A percentile compares a stretch with the other conserved stretches of the same genome.
phyloP scores from a whole-genome alignment of 192 early-diverging fungal species.

The Geranomyces variabilis region DNA sequence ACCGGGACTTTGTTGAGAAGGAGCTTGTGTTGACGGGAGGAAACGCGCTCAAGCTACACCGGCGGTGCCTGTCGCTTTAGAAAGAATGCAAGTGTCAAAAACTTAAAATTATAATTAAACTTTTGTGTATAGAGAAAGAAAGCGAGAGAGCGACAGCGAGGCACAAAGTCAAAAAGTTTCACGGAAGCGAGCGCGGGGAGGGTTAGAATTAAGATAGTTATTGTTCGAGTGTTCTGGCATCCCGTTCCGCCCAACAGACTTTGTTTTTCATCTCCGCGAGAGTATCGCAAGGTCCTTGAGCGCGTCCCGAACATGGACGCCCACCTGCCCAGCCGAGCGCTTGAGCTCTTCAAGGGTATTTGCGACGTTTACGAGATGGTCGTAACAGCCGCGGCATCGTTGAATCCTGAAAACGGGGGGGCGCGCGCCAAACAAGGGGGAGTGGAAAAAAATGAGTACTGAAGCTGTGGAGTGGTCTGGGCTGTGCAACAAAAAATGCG shows the following conservation, averaged over 20 bases:
- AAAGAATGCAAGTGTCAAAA: too few species aligned
- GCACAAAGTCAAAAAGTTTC: too few species aligned
- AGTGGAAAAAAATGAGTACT: background rate
- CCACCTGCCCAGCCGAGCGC: constrained; percentile 43
- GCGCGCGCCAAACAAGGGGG: too few species aligned
- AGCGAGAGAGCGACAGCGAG: too few species aligned
- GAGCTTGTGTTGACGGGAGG: constrained; percentile 24
- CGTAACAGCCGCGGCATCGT: constrained; percentile 38
- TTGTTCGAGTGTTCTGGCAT: too few species aligned
- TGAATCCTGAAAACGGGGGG: constrained; percentile 24
- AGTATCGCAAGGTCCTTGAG: constrained; percentile 43
- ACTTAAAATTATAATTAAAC: too few species aligned
- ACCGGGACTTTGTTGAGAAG: constrained; percentile 18
- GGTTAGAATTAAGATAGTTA: too few species aligned
- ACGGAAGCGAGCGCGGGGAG: too few species aligned
- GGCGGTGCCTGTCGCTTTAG: constrained; percentile 26
- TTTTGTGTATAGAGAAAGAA: too few species aligned
- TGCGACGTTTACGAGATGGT: constrained; percentile 33
- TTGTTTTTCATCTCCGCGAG: background rate
- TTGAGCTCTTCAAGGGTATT: constrained; percentile 41
- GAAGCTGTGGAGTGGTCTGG: background rate
- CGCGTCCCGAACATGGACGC: constrained; percentile 41
- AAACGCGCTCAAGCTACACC: constrained; percentile 20
- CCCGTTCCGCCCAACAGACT: too few species aligned
- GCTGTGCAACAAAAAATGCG: constrained; percentile 1